Conservation (phyloP, 768 basidiomycete species). For the Podaxis carcinomalis region DNA sequence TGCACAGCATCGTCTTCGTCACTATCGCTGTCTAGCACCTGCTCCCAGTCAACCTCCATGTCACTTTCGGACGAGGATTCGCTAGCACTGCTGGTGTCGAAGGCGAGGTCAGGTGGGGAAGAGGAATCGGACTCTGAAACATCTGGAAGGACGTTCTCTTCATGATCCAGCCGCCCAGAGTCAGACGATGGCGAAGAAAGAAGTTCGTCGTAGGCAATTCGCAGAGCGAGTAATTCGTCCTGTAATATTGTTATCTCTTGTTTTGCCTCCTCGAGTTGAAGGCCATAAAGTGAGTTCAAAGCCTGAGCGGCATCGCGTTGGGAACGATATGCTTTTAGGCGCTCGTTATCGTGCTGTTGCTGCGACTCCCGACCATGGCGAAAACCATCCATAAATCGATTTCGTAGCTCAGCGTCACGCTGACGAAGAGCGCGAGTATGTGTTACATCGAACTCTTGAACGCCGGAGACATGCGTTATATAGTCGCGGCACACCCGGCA, state of each 20-base stretch:
- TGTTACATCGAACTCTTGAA: not conserved
- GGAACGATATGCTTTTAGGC: conserved; percentile 14
- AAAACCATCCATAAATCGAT: conserved; percentile 15
- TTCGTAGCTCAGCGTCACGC: conserved; percentile 8
- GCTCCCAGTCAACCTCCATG: not conserved
- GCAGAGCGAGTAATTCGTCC: conserved; percentile 21
- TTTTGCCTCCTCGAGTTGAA: conserved; percentile 13
- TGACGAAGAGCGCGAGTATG: conserved; percentile 13
- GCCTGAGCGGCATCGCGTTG: conserved; percentile 20
- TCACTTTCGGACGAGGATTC: not conserved
- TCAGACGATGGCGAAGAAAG: not conserved
- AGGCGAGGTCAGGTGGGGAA: not conserved
- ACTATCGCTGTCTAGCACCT: not conserved
- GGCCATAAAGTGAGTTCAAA: conserved; percentile 7
- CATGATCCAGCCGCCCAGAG: not conserved
- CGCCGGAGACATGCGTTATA: conserved; percentile 13
- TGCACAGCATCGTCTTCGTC: not conserved
- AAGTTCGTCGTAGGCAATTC: conserved; percentile 18
- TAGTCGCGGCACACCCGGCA: conserved; percentile 15
- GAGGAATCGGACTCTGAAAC: not conserved
- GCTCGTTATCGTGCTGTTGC: conserved; percentile 12
- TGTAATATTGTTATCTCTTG: conserved; percentile 17
- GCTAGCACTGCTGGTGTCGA: not conserved
- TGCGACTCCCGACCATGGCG: conserved; percentile 15
- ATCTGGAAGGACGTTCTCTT: not conserved